Evolutionary conservation across 2,329 filamentous ascomycete species (phyloP).

Genomic region (Trichothecium sympodiale): DNA sequence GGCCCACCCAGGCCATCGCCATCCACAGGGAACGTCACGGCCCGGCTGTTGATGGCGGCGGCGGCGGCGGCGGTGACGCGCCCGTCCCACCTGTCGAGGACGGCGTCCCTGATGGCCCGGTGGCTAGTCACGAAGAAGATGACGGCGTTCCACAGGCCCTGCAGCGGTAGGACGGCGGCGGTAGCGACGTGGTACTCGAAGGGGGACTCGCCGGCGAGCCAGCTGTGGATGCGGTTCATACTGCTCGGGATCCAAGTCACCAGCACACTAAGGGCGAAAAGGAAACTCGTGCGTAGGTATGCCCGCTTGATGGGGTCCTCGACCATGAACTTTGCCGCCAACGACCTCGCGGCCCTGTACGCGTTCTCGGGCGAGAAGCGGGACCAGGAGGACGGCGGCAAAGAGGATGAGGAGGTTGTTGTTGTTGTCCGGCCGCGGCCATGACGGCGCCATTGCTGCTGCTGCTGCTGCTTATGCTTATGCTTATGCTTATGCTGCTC

Average conservation of each 20-base stretch:
- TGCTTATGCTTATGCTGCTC: conserved; percentile 1
- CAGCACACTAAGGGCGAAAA: conserved; percentile 49
- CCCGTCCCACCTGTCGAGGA: neutral
- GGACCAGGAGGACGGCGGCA: too few relatives aligned
- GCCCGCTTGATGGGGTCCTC: conserved; percentile 48
- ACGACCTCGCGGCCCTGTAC: neutral
- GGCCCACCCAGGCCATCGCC: neutral
- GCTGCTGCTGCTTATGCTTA: neutral
- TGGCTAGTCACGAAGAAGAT: conserved; percentile 63
- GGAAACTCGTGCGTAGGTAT: conserved; percentile 49
- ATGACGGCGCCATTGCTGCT: neutral
- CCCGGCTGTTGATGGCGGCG: neutral
- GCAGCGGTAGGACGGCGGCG: conserved; percentile 62
- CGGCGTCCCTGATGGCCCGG: conserved; percentile 5
- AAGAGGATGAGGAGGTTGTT: conserved; percentile 15
- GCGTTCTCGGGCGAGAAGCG: neutral
- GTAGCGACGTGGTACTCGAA: conserved; percentile 60
- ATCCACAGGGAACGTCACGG: neutral
- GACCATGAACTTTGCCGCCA: conserved; percentile 20
- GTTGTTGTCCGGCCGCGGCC: neutral
- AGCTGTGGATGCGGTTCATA: conserved; percentile 62
- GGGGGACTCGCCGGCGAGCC: conserved; percentile 39
- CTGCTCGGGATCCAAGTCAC: conserved; percentile 57
- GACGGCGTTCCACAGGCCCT: conserved; percentile 71
- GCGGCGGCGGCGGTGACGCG: neutral